phyloP scores from a whole-genome alignment of 257 asterid genomes.

The Coffea eugenioides region DNA sequence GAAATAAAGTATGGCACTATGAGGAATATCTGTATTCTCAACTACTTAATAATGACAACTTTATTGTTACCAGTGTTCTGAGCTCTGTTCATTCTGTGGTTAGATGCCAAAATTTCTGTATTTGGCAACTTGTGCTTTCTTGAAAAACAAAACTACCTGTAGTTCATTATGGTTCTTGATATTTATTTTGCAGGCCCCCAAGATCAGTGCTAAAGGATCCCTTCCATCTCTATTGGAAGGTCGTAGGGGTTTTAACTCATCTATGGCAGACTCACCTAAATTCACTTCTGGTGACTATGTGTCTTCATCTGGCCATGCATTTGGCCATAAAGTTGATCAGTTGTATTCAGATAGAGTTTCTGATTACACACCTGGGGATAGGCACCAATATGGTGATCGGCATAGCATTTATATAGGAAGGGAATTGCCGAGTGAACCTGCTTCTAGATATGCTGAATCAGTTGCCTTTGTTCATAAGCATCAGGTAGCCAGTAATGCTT shows the following conservation, averaged over 20 bases:
- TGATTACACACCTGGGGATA: slow-evolving; percentile 71
- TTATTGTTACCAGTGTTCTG: background rate
- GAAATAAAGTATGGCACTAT: background rate
- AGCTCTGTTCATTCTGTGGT: background rate
- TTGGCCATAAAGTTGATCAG: slow-evolving; percentile 69
- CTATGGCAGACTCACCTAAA: slow-evolving; percentile 70
- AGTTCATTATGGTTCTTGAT: background rate
- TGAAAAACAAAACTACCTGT: background rate
- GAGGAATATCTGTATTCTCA: background rate
- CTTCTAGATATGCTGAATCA: slow-evolving; percentile 66
- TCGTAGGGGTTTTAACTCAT: slow-evolving; percentile 64
- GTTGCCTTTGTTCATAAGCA: slow-evolving; percentile 60
- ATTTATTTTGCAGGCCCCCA: slow-evolving; percentile 49
- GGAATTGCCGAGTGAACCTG: slow-evolving; percentile 69
- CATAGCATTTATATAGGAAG: slow-evolving; percentile 62
- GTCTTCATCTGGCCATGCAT: slow-evolving; percentile 65
- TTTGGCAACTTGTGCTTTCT: background rate
- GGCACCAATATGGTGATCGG: slow-evolving; percentile 67
- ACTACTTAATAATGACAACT: background rate
- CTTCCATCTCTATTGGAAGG: slow-evolving; percentile 62
- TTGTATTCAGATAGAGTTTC: slow-evolving; percentile 65
- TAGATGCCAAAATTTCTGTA: background rate
- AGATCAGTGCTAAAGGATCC: slow-evolving; percentile 63
- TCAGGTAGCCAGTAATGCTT: slow-evolving; percentile 54
- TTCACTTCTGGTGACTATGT: slow-evolving; percentile 57